Base-by-base conservation (phyloP, 495 filamentous ascomycete genomes). In the Aspergillus campestris region DNA sequence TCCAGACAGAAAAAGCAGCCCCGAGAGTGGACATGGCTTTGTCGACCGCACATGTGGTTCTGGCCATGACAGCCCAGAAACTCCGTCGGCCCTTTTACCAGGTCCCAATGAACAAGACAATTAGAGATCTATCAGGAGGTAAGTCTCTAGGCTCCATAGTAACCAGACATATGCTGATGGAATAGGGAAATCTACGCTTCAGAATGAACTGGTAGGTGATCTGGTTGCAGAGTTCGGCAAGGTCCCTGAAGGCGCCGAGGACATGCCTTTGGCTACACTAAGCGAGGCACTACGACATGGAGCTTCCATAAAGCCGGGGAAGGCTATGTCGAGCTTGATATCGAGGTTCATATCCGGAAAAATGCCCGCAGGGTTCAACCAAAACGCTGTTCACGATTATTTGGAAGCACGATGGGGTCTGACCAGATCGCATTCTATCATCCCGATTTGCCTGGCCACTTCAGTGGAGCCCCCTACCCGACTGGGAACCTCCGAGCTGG, bases 301-400 rank as follows among this genome's bases (percentile, higher is more conserved):
- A 12, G 97, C 97, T 70, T 87, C 91, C 61, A 89, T 92, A 39
- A 88, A 94, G 66, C 82, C 96, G 31, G 92, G 90, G 47, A 97
- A 97, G 68, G 87, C 95, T 45, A 90, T 92, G 1, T 86, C 87
- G 24, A 90, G 88, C 4, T 79, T 97, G 38, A 82, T 97, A 53
- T 91, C 94, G 12, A 81, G 89, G 45, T 74, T 96, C 57, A 87
- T 99, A 34, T 97, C 94, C 5, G 94, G 90, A 6, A 97, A 97
- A 66, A 96, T 99, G 94, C 94, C 92, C 28, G 94, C 89, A 53
- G 92, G 92, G 37, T 99, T 97, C 77, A 96, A 96, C 60, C 95
- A 96, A 59, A 91, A 86, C 54, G 73, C 82, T 3, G 86, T 91
- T 6, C 76, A 89, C 39, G 95, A 97, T 66, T 91, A 97, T 57